Base-by-base conservation (phyloP, 1,139 yeast species). In the Arxiozyma bovina region DNA sequence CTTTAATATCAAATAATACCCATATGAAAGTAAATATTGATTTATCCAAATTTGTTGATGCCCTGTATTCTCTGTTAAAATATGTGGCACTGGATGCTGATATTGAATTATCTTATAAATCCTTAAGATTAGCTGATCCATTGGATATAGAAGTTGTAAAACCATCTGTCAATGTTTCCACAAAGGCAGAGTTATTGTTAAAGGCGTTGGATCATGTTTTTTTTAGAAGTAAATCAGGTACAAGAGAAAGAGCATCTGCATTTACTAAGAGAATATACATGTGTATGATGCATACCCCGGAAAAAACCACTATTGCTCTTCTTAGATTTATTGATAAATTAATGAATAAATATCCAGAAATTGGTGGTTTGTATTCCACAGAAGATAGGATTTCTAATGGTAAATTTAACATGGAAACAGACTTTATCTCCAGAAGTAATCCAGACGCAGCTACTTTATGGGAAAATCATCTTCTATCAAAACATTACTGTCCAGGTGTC, bases 381-480 rank as follows among this genome's bases (percentile, higher is more conserved):
- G 96, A 90, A 53, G 99, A 93, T 65, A 78, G 94, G 61, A 80
- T 91, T 45, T 87, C 87, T 18, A 80, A 84, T 58, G 96, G 96
- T 54, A 74, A 77, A 6, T 85, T 85, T 65, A 81, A 83, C 42
- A 76, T 84, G 61, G 89, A 84, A 53, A 78, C 81, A 34, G 79
- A 79, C 48, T 84, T 81, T 50, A 81, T 89, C 11, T 89, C 86
- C 61, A 81, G 94, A 69, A 75, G 87, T 61, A 90, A 91, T 65
- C 80, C 96, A 3, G 91, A 85, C 51, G 94, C 94, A 17, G 95
- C 97, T 1, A 85, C 90, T 0, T 73, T 91, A 50, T 93, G 96
- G 96, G 98, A 93, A 66, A 81, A 83, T 54, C 83, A 84, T 3
- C 70, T 91, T 52, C 73, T 93, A 57, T 85, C 85, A 57, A 81